A percentile compares a stretch with the other conserved stretches of the same genome.
Evolutionary conservation across 176 grass and related monocot species (phyloP).

Genomic region (Carex cristatella): DNA sequence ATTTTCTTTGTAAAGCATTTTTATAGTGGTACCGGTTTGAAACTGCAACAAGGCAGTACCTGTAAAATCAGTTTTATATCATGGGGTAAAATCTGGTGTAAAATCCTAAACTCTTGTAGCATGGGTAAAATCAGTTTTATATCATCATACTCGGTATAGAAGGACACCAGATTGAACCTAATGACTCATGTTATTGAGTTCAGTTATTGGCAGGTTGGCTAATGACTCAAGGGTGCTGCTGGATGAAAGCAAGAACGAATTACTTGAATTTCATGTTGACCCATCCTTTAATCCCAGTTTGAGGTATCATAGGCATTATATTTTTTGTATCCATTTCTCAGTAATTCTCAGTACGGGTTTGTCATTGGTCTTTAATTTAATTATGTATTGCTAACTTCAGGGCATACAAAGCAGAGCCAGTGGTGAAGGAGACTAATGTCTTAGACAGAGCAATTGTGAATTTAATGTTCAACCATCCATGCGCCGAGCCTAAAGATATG

Average conservation of each 20-base stretch:
- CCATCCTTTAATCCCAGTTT: constrained; percentile 17
- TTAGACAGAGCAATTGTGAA: constrained; percentile 58
- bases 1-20: neutral
- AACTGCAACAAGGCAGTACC: neutral
- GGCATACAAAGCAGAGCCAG: neutral
- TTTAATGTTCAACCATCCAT: constrained; percentile 32
- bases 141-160: too few relatives aligned
- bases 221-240: constrained; percentile 25
- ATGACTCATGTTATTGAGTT: neutral
- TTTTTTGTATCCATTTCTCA: neutral
- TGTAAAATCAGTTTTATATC: neutral
- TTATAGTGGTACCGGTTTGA: neutral
- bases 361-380: neutral
- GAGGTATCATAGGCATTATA: constrained; percentile 14
- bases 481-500: neutral
- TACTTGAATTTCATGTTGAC: neutral
- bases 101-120: too few relatives aligned
- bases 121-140: too few relatives aligned
- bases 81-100: too few relatives aligned
- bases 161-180: neutral
- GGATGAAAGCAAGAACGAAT: constrained; percentile 3
- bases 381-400: constrained; percentile 27
- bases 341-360: neutral
- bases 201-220: constrained; percentile 25
- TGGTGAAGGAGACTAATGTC: constrained; percentile 40